A percentile compares a stretch with the other conserved stretches of the same genome.
Conservation (phyloP, 2,329 filamentous ascomycete species). For the Fusarium fracticaudum region DNA sequence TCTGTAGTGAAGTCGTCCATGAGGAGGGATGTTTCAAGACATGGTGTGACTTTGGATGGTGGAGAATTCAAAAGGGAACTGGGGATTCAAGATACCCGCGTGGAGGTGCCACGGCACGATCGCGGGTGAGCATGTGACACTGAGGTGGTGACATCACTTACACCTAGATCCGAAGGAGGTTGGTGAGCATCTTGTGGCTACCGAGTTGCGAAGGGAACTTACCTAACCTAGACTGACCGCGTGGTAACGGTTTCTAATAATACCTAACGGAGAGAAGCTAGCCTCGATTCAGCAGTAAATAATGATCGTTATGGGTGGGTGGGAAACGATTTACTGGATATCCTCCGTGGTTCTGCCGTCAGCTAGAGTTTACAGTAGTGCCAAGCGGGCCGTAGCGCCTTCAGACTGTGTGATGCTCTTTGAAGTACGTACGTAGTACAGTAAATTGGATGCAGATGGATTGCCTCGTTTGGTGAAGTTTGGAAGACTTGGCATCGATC, state of each 20-base stretch:
- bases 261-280: constrained; percentile 1
- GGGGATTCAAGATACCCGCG: constrained; percentile 4
- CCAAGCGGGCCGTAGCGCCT: constrained; percentile 27
- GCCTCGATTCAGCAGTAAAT: not conserved
- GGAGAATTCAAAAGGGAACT: constrained; percentile 8
- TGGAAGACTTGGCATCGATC: not conserved
- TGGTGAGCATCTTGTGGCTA: not conserved
- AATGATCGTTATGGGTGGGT: not conserved
- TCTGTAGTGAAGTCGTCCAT: constrained; percentile 56
- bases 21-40: constrained; percentile 27
- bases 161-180: constrained; percentile 8
- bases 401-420: not conserved
- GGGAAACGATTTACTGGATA: not conserved
- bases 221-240: not conserved
- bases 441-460: not conserved
- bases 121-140: constrained; percentile 36
- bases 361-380: constrained; percentile 27
- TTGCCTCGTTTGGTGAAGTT: constrained; percentile 8
- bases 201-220: not conserved
- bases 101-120: constrained; percentile 30
- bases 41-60: constrained; percentile 24
- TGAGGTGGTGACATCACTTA: constrained; percentile 33
- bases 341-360: constrained; percentile 3
- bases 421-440: not conserved
- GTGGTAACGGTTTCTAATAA: not conserved